Conservation (phyloP, 352 stramenopile species). For the Globisporangium cederbergense region DNA sequence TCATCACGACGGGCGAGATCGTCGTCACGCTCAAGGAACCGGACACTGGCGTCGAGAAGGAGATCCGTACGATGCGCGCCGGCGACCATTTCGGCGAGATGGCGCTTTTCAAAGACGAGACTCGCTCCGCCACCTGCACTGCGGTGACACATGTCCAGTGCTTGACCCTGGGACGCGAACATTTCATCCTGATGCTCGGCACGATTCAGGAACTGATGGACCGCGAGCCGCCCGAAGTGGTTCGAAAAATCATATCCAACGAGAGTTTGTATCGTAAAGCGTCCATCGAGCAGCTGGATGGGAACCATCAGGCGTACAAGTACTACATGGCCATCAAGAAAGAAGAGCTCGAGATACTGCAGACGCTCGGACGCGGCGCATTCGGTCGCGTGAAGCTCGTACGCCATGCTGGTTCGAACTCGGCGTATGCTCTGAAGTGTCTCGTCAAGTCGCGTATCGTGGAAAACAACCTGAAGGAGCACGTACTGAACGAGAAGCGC, state of each 20-base stretch:
- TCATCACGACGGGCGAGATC: slow-evolving; percentile 76
- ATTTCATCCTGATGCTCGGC: slow-evolving; percentile 80
- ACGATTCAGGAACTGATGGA: slow-evolving; percentile 80
- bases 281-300: slow-evolving; percentile 33
- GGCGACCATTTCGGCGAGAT: slow-evolving; percentile 94
- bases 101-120: slow-evolving; percentile 91
- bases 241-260: slow-evolving; percentile 6
- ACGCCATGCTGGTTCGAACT: slow-evolving; percentile 55
- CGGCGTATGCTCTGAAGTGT: slow-evolving; percentile 90
- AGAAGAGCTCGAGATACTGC: slow-evolving; percentile 73
- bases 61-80: slow-evolving; percentile 56
- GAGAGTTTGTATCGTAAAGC: slow-evolving; percentile 24
- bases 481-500: slow-evolving; percentile 90
- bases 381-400: slow-evolving; percentile 91
- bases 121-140: slow-evolving; percentile 89
- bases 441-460: slow-evolving; percentile 91
- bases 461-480: slow-evolving; percentile 88
- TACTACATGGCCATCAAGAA: slow-evolving; percentile 71
- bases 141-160: slow-evolving; percentile 63
- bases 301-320: slow-evolving; percentile 50
- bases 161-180: slow-evolving; percentile 57
- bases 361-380: slow-evolving; percentile 77
- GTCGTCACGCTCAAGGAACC: slow-evolving; percentile 57
- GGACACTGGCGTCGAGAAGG: slow-evolving; percentile 14
- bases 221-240: slow-evolving; percentile 35